Conservation (phyloP, 2,329 filamentous ascomycete genomes). For the Clarireedia hainanense region DNA sequence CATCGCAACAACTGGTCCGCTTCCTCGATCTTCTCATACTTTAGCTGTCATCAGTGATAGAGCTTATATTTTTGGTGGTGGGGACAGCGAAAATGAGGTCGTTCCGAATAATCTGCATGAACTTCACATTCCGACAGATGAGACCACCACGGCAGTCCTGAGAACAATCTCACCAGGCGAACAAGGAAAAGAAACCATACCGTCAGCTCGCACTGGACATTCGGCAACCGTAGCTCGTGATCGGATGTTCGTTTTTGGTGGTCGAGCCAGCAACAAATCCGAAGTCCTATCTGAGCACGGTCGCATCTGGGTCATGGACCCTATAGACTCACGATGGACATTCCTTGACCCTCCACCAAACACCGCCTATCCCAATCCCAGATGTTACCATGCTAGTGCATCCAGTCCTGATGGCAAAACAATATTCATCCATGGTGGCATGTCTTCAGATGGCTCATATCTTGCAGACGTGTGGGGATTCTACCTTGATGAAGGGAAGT, state of each 20-base stretch:
- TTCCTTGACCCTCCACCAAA: conserved; percentile 1
- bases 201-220: neutral
- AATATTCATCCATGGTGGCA: neutral
- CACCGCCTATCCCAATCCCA: neutral
- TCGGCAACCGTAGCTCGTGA: neutral
- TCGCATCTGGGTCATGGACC: conserved; percentile 3
- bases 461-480: conserved; percentile 1
- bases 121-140: conserved; percentile 1
- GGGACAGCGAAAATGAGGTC: neutral
- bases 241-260: neutral
- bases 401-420: neutral
- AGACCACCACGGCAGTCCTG: conserved; percentile 1
- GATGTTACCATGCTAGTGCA: neutral
- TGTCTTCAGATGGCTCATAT: neutral
- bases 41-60: conserved; percentile 3
- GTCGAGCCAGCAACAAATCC: neutral
- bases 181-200: neutral
- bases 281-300: neutral
- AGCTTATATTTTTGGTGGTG: conserved; percentile 5
- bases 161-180: neutral
- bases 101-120: neutral
- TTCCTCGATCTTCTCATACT: neutral
- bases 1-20: neutral
- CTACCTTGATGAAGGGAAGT: conserved; percentile 2
- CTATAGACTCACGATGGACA: neutral